Conservation (phyloP, 768 basidiomycete species). For the Boletus vermiculosoides region DNA sequence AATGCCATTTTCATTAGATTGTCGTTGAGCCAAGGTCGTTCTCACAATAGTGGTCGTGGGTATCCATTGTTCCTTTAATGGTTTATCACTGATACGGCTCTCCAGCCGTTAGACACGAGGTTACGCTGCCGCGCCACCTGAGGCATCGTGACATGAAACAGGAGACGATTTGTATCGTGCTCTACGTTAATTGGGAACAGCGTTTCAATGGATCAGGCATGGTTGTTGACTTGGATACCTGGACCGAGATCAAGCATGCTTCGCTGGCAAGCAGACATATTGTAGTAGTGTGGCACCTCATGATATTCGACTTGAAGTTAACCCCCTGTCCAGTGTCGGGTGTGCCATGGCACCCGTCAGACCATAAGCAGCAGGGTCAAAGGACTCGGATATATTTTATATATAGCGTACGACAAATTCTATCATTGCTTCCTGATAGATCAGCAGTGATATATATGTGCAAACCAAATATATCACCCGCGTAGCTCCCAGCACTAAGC, state of each 20-base stretch:
- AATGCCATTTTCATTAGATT: background rate
- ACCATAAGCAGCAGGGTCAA: background rate
- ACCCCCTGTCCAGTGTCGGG: background rate
- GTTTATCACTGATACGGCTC: background rate
- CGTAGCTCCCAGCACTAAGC: background rate
- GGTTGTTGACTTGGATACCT: background rate
- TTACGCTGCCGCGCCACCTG: background rate
- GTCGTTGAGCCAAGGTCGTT: background rate
- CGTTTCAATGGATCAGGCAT: background rate
- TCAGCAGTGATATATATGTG: conserved; percentile 3
- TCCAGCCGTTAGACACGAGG: background rate
- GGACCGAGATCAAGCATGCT: background rate
- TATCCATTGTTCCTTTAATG: background rate
- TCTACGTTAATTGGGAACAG: background rate
- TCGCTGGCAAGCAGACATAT: background rate
- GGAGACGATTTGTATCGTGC: background rate
- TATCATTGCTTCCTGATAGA: background rate
- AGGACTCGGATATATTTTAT: background rate
- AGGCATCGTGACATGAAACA: background rate
- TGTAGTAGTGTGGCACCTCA: background rate
- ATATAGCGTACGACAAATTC: background rate
- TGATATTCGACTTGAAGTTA: background rate
- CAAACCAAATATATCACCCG: background rate
- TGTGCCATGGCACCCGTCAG: background rate
- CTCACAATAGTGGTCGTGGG: background rate